phyloP scores from a whole-genome alignment of 768 basidiomycete genomes.

The Leccinum imitatum region DNA sequence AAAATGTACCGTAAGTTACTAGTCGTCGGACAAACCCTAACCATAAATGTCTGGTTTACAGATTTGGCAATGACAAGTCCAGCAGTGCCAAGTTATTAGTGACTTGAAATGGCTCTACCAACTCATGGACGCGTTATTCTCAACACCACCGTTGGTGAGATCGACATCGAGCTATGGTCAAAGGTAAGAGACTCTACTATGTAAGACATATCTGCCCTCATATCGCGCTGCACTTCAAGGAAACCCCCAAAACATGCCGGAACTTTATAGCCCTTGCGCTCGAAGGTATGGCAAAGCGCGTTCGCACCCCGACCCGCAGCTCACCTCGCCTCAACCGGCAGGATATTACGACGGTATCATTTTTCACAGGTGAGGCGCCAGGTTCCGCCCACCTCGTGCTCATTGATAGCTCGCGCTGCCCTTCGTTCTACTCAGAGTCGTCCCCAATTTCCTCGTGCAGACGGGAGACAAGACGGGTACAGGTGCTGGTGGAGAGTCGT shows the following conservation, averaged over 20 bases:
- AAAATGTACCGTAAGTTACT: neutral
- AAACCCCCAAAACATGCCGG: slow-evolving; percentile 92
- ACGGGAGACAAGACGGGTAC: slow-evolving; percentile 93
- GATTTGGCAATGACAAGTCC: neutral
- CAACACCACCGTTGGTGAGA: slow-evolving; percentile 85
- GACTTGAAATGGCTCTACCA: slow-evolving; percentile 66
- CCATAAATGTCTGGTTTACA: slow-evolving; percentile 6
- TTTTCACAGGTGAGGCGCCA: slow-evolving; percentile 73
- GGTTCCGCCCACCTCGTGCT: neutral
- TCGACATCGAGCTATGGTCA: slow-evolving; percentile 90
- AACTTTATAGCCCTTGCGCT: slow-evolving; percentile 87
- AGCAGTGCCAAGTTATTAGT: neutral
- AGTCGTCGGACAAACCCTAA: slow-evolving; percentile 20
- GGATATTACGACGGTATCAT: slow-evolving; percentile 97
- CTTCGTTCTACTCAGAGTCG: slow-evolving; percentile 54
- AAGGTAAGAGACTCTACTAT: slow-evolving; percentile 51
- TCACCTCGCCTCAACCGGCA: slow-evolving; percentile 30
- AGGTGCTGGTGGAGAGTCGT: slow-evolving; percentile 90
- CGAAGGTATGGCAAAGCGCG: slow-evolving; percentile 56
- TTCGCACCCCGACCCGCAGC: neutral
- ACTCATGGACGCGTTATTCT: slow-evolving; percentile 85
- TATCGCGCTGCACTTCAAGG: slow-evolving; percentile 41
- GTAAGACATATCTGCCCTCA: neutral
- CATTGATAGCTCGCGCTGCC: neutral
- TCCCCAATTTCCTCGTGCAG: slow-evolving; percentile 91